These are phyloP conservation scores for Aspergillus flavus DNA, from an alignment of 2,329 filamentous ascomycete genomes.

Conservation along the genomic window DNA sequence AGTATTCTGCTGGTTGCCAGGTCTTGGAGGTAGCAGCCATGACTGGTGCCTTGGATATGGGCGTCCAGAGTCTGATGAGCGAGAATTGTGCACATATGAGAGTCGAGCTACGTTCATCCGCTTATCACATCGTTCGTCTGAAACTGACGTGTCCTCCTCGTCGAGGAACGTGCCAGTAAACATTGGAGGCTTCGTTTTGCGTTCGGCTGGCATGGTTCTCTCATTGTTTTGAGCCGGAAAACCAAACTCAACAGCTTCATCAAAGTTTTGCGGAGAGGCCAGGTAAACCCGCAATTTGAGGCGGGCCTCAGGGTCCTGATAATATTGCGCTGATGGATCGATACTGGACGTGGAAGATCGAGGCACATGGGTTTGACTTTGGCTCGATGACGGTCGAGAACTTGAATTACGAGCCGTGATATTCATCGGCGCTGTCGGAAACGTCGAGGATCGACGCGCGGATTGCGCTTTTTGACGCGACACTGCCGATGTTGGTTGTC, in stretches of 20 bases:
- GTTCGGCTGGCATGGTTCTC: slow-evolving; percentile 25
- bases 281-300: slow-evolving; percentile 84
- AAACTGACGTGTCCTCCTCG: slow-evolving; percentile 49
- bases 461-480: slow-evolving; percentile 38
- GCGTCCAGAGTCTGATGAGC: slow-evolving; percentile 18
- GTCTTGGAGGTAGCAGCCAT: slow-evolving; percentile 29
- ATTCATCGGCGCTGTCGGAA: slow-evolving; percentile 29
- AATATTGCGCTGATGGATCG: slow-evolving; percentile 76
- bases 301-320: slow-evolving; percentile 86
- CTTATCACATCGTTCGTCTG: slow-evolving; percentile 33
- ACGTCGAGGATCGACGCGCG: slow-evolving; percentile 49
- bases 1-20: slow-evolving; percentile 55
- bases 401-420: slow-evolving; percentile 31
- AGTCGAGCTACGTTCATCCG: slow-evolving; percentile 21
- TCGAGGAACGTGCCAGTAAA: slow-evolving; percentile 55
- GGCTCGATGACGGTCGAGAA: slow-evolving; percentile 43
- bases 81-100: slow-evolving; percentile 16
- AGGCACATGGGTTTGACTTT: slow-evolving; percentile 60
- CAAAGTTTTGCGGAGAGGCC: slow-evolving; percentile 89
- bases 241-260: slow-evolving; percentile 91
- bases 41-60: slow-evolving; percentile 21
- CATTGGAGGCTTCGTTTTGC: slow-evolving; percentile 47
- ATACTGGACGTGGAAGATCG: slow-evolving; percentile 56
- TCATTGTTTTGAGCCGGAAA: slow-evolving; percentile 63
- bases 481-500: slow-evolving; percentile 44